Conservation (phyloP, 2,329 filamentous ascomycete species). For the Epichloe typhina region DNA sequence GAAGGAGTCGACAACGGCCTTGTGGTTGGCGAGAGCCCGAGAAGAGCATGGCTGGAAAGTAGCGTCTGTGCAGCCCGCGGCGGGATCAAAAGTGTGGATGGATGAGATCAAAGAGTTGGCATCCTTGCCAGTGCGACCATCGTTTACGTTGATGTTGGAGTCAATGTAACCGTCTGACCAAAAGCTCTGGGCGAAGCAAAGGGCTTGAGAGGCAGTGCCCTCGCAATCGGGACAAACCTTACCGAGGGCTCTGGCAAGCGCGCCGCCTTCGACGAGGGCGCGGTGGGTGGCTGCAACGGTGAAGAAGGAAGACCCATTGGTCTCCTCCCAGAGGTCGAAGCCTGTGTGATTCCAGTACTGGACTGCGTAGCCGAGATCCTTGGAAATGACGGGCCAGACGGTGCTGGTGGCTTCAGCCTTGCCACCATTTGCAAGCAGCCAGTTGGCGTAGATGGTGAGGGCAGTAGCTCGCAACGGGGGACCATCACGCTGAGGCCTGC, state of each 20-base stretch:
- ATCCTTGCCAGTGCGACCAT: conserved; percentile 55
- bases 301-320: conserved; percentile 66
- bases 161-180: conserved; percentile 55
- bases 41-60: conserved; percentile 72
- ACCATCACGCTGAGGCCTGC: conserved; percentile 68
- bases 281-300: conserved; percentile 59
- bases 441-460: conserved; percentile 58
- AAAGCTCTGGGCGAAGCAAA: conserved; percentile 63
- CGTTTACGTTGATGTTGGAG: conserved; percentile 54
- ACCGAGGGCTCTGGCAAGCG: conserved; percentile 51
- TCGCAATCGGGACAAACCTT: conserved; percentile 47
- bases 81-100: conserved; percentile 58
- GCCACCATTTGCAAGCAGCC: conserved; percentile 55
- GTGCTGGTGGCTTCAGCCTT: conserved; percentile 38
- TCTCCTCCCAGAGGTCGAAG: conserved; percentile 78
- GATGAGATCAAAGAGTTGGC: conserved; percentile 55
- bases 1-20: conserved; percentile 63
- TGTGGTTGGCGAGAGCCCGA: conserved; percentile 60
- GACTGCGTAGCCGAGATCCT: conserved; percentile 63
- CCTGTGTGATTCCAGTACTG: conserved; percentile 56
- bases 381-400: conserved; percentile 62
- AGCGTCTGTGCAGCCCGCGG: conserved; percentile 48
- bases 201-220: conserved; percentile 52
- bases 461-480: conserved; percentile 63
- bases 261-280: conserved; percentile 52